Conservation (phyloP, 306 rosid species). For the Crotalaria pallida region DNA sequence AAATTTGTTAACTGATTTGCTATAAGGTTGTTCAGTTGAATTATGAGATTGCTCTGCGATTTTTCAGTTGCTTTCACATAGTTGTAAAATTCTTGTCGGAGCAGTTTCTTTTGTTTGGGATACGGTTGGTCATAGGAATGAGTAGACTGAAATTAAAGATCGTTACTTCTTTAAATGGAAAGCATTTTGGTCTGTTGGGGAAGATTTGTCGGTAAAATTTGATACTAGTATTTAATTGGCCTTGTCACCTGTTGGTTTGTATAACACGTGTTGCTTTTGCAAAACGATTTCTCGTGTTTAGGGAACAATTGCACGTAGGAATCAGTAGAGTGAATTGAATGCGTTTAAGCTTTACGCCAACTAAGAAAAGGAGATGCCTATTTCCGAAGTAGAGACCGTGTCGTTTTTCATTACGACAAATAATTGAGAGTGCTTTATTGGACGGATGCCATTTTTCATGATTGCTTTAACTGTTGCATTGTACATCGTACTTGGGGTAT, state of each 20-base stretch:
- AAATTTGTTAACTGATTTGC: neutral
- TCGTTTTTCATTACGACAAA: constrained; percentile 4
- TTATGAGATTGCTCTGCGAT: constrained; percentile 15
- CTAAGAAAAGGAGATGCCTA: neutral
- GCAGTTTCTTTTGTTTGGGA: too few species aligned
- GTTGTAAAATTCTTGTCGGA: too few species aligned
- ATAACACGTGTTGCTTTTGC: neutral
- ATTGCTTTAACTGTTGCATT: neutral
- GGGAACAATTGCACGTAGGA: constrained; percentile 3
- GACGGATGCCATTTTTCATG: neutral
- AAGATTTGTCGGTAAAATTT: constrained; percentile 8
- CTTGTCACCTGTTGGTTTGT: neutral
- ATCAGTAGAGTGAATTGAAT: neutral
- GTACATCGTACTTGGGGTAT: neutral
- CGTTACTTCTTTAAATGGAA: constrained; percentile 2
- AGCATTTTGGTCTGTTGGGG: neutral
- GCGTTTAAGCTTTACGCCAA: neutral
- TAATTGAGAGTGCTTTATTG: neutral
- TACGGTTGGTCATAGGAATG: too few species aligned
- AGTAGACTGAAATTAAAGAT: neutral
- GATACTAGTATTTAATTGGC: neutral
- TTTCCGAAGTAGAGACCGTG: neutral
- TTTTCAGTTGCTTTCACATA: too few species aligned
- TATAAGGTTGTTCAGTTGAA: constrained; percentile 2
- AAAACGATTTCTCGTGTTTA: neutral